Percentiles rank a stretch among this genome's conserved stretches.
phyloP scores from a whole-genome alignment of 805 yeast genomes.

The Wickerhamiella siamensis region DNA sequence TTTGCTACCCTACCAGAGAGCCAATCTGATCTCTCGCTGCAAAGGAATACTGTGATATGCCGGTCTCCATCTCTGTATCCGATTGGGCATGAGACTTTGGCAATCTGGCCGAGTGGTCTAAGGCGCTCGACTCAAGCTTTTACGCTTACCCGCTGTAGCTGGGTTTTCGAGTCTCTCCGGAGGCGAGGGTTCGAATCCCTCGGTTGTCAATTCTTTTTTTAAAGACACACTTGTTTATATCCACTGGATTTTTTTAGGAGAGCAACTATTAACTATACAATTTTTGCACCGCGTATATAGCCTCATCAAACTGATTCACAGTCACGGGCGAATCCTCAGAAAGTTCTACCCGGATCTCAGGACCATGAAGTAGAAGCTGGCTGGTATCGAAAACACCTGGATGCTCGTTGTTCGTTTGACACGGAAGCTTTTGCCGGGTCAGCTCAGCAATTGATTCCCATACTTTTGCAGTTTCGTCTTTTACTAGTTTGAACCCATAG shows the following conservation, averaged over 20 bases:
- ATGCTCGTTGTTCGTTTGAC: no score
- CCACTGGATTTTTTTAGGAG: neutral
- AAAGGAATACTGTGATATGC: no score
- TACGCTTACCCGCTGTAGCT: constrained; percentile 6
- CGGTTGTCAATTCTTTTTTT: constrained; percentile 48
- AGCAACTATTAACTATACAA: neutral
- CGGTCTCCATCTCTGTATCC: no score
- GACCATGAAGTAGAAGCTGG: no score
- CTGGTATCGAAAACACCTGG: no score
- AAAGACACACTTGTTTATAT: no score
- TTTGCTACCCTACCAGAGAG: no score
- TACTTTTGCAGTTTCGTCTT: neutral
- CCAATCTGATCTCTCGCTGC: no score
- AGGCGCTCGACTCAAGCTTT: constrained; percentile 65
- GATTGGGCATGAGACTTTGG: constrained; percentile 21
- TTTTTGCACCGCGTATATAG: neutral
- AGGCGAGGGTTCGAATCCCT: constrained; percentile 83
- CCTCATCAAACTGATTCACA: neutral
- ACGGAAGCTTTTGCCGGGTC: no score
- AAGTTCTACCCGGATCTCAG: no score
- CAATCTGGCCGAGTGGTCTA: constrained; percentile 61
- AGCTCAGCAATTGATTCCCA: no score
- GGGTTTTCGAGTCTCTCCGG: constrained; percentile 44
- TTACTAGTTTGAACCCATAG: neutral
- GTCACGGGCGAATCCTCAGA: no score